phyloP scores from a whole-genome alignment of 805 yeast species.

The Sugiyamaella boreocaroliniensis region DNA sequence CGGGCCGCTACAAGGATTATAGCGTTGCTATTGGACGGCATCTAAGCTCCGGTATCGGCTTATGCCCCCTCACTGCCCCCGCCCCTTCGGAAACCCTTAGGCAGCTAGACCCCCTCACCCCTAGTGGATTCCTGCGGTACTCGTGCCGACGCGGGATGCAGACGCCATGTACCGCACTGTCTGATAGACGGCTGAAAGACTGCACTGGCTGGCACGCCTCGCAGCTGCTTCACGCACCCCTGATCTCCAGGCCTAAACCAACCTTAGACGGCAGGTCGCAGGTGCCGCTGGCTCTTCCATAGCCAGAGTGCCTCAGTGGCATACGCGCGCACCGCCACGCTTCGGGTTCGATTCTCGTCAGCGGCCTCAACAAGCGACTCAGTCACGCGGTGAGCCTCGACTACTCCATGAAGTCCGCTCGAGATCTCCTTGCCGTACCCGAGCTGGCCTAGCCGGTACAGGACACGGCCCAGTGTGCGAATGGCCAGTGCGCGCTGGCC shows the following conservation, averaged over 20 bases:
- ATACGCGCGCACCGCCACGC: slow-evolving; percentile 69
- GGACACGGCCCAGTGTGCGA: slow-evolving; percentile 77
- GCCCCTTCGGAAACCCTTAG: no score
- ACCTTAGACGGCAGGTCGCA: slow-evolving; percentile 8
- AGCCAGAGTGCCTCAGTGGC: slow-evolving; percentile 90
- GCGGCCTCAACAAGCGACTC: slow-evolving; percentile 59
- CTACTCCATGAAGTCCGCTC: slow-evolving; percentile 60
- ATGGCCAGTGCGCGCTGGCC: slow-evolving; percentile 85
- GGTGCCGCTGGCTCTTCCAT: slow-evolving; percentile 43
- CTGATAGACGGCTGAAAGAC: no score
- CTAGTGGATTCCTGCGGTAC: no score
- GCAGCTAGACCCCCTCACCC: no score
- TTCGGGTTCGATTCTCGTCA: slow-evolving; percentile 54
- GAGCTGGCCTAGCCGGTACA: slow-evolving; percentile 65
- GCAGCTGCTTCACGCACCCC: slow-evolving; percentile 1
- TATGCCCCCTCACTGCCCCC: no score
- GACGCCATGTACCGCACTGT: no score
- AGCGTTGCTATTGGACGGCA: no score
- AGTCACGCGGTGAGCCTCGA: slow-evolving; percentile 53
- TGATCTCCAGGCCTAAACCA: neutral
- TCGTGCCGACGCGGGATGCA: no score
- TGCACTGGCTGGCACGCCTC: neutral
- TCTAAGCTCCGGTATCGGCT: no score
- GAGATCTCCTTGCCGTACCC: slow-evolving; percentile 42
- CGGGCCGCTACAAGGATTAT: no score